Base-by-base conservation (phyloP, 768 basidiomycete genomes). In the Lenzites betulinus region DNA sequence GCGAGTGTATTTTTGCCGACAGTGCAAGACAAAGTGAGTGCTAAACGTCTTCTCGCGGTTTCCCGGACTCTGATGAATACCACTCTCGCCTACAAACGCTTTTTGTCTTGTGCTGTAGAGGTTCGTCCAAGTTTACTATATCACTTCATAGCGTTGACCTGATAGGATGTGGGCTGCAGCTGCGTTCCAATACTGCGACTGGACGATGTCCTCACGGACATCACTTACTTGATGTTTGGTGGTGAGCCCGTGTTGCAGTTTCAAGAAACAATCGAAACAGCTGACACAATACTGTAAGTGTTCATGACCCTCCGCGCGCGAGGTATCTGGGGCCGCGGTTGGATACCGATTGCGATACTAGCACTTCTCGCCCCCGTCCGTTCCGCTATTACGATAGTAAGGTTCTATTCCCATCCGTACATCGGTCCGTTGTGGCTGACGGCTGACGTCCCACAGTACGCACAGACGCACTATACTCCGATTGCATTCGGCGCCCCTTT, bases 401-500 rank as follows among this genome's bases (percentile, higher is more conserved):
- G 63, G n/a, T n/a, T n/a, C n/a, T 67, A 1, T 23, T 25, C 28
- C 41, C 33, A 16, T 26, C 23, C n/a, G n/a, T n/a, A 11, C 16
- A 30, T 16, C 3, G 8, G 36, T 23, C 26, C 15, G 16, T 15
- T 30, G 48, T 9, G 42, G 11, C 25, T 18, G 9, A 18, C 28
- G 5, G 23, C 18, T n/a, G 18, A 11, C n/a, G 8, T 28, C 1
- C 20, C 35, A n/a, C 42, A 67, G 66, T 64, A 63, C 48, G n/a
- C 50, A 1, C 64, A 67, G 33, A 33, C 50, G 4, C 54, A 58
- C 7, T 67, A 67, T 38, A 49, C 22, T 0, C 66, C 66, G 3
- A 55, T 67, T 7, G 66, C 66, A 18, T 67, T 67, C 30, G 66
- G 66, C 2, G 38, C 51, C 23, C 66, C 66, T 16, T 30, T 67